phyloP scores from a whole-genome alignment of 176 grass and related monocot species.

The Ensete ventricosum region DNA sequence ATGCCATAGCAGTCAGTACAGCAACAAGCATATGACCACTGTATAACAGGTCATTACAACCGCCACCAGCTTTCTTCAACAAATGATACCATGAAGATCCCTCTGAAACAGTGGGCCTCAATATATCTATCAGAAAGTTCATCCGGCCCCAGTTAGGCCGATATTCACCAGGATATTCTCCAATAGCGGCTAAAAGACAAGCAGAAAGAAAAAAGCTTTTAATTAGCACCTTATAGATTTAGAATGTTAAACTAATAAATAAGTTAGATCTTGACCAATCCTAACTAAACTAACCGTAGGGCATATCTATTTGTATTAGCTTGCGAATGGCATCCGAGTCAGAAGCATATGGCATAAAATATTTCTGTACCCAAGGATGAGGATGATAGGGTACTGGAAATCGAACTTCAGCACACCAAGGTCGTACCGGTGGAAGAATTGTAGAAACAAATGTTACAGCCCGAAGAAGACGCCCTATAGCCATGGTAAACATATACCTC shows the following conservation, averaged over 20 bases:
- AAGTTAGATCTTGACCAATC: slow-evolving; percentile 13
- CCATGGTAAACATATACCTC: slow-evolving; percentile 91
- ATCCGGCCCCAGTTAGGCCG: slow-evolving; percentile 61
- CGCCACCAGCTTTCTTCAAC: slow-evolving; percentile 79
- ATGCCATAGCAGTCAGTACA: slow-evolving; percentile 94
- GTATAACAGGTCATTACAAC: slow-evolving; percentile 90
- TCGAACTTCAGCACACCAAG: slow-evolving; percentile 64
- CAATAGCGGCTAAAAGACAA: slow-evolving; percentile 31
- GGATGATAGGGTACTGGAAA: slow-evolving; percentile 65
- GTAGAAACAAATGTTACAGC: slow-evolving; percentile 70
- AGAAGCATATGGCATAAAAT: slow-evolving; percentile 79
- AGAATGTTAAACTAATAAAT: background rate
- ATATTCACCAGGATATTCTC: slow-evolving; percentile 54
- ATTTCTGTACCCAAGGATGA: slow-evolving; percentile 88
- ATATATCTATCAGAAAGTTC: slow-evolving; percentile 76
- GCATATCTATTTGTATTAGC: slow-evolving; percentile 55
- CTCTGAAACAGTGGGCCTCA: slow-evolving; percentile 71
- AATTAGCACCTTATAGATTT: background rate
- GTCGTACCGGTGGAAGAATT: slow-evolving; percentile 72
- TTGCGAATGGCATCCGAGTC: slow-evolving; percentile 52
- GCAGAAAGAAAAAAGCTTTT: slow-evolving; percentile 14
- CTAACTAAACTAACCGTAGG: slow-evolving; percentile 50
- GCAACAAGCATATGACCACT: slow-evolving; percentile 93
- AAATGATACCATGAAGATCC: slow-evolving; percentile 76
- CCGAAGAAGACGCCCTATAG: slow-evolving; percentile 63